Percentiles rank a stretch among this genome's conserved stretches.
These are phyloP conservation scores for Phytophthora tentaculata DNA, from an alignment of 352 stramenopile species.

Conservation along the genomic window DNA sequence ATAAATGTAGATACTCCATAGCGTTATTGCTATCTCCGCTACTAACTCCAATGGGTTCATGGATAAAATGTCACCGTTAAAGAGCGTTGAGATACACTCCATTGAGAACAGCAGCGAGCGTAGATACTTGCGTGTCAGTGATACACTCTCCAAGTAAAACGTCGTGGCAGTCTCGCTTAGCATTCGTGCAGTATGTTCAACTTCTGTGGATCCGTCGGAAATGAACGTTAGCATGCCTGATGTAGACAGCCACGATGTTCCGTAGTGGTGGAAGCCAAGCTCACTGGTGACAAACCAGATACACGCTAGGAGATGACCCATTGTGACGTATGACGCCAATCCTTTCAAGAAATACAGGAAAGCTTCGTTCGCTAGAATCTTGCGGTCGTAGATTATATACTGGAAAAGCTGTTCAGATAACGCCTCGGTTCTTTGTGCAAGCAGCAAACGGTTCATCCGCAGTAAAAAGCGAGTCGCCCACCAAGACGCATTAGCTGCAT, in stretches of 20 bases:
- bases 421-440: conserved; percentile 41
- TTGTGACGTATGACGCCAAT: conserved; percentile 54
- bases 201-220: conserved; percentile 6
- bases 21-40: conserved; percentile 60
- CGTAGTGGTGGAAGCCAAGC: conserved; percentile 43
- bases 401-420: conserved; percentile 64
- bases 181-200: conserved; percentile 17
- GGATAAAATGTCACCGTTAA: conserved; percentile 73
- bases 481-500: conserved; percentile 12
- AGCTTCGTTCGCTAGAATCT: conserved; percentile 48
- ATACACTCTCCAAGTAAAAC: conserved; percentile 32
- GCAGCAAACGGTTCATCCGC: conserved; percentile 63
- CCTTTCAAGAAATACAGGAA: conserved; percentile 56
- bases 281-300: conserved; percentile 65
- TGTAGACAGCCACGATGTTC: conserved; percentile 66
- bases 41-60: conserved; percentile 72
- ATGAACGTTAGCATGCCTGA: conserved; percentile 58
- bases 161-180: conserved; percentile 23
- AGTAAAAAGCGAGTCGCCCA: conserved; percentile 46
- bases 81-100: conserved; percentile 74
- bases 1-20: conserved; percentile 78
- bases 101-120: conserved; percentile 70
- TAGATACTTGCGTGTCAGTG: conserved; percentile 65
- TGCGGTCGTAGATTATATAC: conserved; percentile 65
- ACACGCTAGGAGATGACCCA: conserved; percentile 72